Percentiles rank a stretch among this genome's conserved stretches.
phyloP scores from a whole-genome alignment of 148 eudicot species.

The Cornus suecica region DNA sequence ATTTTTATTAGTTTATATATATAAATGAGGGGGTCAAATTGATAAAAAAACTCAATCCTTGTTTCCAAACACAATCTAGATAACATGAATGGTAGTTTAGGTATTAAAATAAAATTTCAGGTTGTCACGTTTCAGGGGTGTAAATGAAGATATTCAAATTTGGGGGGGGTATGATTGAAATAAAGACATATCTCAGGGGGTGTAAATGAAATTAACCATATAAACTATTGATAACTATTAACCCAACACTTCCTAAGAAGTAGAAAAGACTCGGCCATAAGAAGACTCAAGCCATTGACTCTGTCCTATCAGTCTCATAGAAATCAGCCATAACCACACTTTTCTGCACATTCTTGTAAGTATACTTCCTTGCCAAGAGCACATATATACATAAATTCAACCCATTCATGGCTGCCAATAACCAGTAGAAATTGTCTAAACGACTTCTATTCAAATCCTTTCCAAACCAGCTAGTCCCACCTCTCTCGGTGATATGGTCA shows the following conservation, averaged over 20 bases:
- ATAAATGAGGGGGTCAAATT: too few relatives aligned
- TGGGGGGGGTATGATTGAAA: too few relatives aligned
- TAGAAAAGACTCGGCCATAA: background rate
- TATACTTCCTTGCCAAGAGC: conserved; percentile 6
- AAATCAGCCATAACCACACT: background rate
- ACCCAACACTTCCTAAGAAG: background rate
- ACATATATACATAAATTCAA: conserved; percentile 9
- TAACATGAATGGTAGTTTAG: too few relatives aligned
- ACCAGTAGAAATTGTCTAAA: conserved; percentile 21
- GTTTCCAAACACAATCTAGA: too few relatives aligned
- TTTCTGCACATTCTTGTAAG: conserved; percentile 16
- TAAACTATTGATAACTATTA: too few relatives aligned
- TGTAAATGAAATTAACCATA: too few relatives aligned
- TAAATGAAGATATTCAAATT: too few relatives aligned
- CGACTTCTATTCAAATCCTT: conserved; percentile 12
- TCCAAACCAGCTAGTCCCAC: conserved; percentile 18
- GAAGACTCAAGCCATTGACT: conserved; percentile 1
- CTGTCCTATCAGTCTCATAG: background rate
- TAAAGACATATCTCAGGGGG: too few relatives aligned
- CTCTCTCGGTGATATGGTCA: conserved; percentile 4
- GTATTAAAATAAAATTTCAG: too few relatives aligned
- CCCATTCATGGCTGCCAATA: conserved; percentile 15
- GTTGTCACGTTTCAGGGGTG: too few relatives aligned
- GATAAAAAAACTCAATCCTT: too few relatives aligned
- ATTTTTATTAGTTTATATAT: too few relatives aligned